Base-by-base conservation (phyloP, 768 basidiomycete genomes). In the Kwoniella dendrophila region DNA sequence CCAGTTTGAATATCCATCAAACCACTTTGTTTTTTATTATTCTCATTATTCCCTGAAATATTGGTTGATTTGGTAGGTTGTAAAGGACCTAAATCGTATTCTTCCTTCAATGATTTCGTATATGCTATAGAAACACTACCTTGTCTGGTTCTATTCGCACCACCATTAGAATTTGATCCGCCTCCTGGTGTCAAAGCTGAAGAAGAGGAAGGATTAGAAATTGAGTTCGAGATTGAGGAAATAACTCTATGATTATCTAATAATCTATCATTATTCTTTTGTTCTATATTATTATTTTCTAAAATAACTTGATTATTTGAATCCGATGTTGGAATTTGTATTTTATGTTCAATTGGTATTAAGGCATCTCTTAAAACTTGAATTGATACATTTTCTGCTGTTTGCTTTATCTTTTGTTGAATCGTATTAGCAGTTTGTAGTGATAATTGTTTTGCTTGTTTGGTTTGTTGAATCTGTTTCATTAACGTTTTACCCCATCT, bases 361-460 rank as follows among this genome's bases (percentile, higher is more conserved):
- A 97, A 81, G 0, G 88, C 88, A 67, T 96, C 92, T 59, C 92
- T 90, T 49, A 98, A 82, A 22, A 92, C 88, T 58, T 84, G 86
- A 79, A 95, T 88, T 8, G 90, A 86, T 40, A 91, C 82, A n/a
- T 82, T 83, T 66, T 90, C 86, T 2, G 88, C 85, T 2, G 91
- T 90, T 44, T 82, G 84, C 66, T 84, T 81, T 65, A 89, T 59
- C 41, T 61, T 50, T 18, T 61, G n/a, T 34, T 56, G 55, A 2
- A 50, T 36, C 3, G 53, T 52, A 16, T 33, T 18, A 12, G 45
- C 27, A 18, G 44, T 24, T 30, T 33, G 27, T 7, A 26, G 20
- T 33, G 49, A 34, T 34, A 33, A 32, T 10, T 30, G 32, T 27
- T 26, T 61, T 67, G 12, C 30, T 20, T 52, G 44, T 32, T 60